A percentile compares a stretch with the other conserved stretches of the same genome.
These are phyloP conservation scores for Candolleomyces aberdarensis DNA, from an alignment of 768 basidiomycete species.

Conservation along the genomic window DNA sequence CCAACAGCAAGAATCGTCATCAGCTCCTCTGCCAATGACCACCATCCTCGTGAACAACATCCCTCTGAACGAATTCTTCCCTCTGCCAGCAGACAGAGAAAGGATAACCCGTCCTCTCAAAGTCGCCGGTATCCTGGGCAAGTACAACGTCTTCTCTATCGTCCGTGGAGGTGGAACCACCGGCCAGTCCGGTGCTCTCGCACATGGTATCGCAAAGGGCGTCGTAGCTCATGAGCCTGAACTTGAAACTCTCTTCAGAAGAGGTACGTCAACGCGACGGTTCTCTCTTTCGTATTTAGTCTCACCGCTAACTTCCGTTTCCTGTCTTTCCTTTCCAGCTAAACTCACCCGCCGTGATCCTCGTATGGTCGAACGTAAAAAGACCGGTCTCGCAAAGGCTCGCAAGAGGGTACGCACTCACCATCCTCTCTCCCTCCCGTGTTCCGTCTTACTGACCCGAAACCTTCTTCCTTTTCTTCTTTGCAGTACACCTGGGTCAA, in stretches of 20 bases:
- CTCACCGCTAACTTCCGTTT: not conserved
- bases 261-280: conserved; percentile 50
- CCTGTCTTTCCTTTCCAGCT: conserved; percentile 42
- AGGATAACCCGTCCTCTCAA: conserved; percentile 80
- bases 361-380: conserved; percentile 98
- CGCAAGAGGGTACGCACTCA: conserved; percentile 74
- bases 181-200: conserved; percentile 88
- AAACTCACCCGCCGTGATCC: conserved; percentile 88
- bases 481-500: conserved; percentile 93
- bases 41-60: conserved; percentile 84
- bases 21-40: conserved; percentile 42
- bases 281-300: not conserved
- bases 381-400: conserved; percentile 90
- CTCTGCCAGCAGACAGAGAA: conserved; percentile 72
- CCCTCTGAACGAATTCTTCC: conserved; percentile 79
- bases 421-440: conserved; percentile 1
- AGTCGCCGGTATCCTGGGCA: conserved; percentile 78
- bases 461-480: conserved; percentile 10
- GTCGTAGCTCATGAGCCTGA: conserved; percentile 69
- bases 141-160: conserved; percentile 75
- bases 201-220: conserved; percentile 73
- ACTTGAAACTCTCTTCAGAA: conserved; percentile 60
- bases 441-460: conserved; percentile 1
- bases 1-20: conserved; percentile 21
- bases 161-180: conserved; percentile 87